Conservation (phyloP, 1,284 basidiomycete species). For the Ceratobasidium papillatum region DNA sequence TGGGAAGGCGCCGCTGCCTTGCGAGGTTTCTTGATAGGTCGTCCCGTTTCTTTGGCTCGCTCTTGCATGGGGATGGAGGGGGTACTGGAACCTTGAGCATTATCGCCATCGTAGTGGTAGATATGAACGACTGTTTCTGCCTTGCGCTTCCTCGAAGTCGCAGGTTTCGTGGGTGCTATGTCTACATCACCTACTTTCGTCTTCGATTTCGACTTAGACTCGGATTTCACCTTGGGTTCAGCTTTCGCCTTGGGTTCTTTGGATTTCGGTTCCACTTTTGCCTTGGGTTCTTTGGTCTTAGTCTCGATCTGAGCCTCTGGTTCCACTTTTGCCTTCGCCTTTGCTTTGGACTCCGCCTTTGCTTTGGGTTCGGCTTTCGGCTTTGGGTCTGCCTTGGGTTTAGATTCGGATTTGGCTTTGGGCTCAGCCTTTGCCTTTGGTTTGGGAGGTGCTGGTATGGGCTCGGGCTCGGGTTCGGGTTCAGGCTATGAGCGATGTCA, state of each 20-base stretch:
- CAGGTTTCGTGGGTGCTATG: neutral
- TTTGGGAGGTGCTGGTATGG: neutral
- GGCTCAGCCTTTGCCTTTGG: neutral
- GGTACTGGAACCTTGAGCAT: neutral
- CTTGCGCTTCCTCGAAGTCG: conserved; percentile 19
- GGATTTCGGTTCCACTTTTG: neutral
- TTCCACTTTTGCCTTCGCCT: neutral
- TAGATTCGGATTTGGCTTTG: neutral
- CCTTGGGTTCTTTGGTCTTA: neutral
- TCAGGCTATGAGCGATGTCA: neutral
- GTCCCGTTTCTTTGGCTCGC: neutral
- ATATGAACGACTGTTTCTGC: conserved; percentile 26
- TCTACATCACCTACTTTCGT: neutral
- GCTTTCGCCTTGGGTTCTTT: neutral
- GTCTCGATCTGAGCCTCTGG: neutral
- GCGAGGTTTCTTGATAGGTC: conserved; percentile 17
- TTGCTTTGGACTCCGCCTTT: neutral
- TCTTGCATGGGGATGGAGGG: neutral
- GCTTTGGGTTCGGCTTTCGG: conserved; percentile 18
- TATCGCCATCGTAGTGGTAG: conserved; percentile 25
- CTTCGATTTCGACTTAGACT: conserved; percentile 5
- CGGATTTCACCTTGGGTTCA: conserved; percentile 12
- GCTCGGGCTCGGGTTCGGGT: neutral
- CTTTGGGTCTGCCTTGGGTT: neutral
- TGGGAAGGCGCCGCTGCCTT: neutral